Conservation (phyloP, 1,139 yeast genomes). For the Scheffersomyces segobiensis region DNA sequence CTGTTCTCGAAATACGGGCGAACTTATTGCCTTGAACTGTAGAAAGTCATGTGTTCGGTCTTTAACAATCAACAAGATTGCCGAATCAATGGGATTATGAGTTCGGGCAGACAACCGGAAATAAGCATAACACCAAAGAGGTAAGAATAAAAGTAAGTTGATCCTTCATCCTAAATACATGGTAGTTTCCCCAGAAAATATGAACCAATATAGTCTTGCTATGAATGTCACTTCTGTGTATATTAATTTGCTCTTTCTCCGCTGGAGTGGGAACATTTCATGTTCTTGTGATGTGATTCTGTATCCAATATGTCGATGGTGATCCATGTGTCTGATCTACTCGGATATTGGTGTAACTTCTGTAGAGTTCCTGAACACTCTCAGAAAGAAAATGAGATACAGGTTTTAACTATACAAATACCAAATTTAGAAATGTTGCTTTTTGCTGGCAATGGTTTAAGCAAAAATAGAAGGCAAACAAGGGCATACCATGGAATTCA, state of each 20-base stretch:
- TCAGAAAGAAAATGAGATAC: too few species aligned
- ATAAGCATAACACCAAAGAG: not conserved
- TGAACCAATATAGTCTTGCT: not conserved
- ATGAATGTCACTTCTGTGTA: too few species aligned
- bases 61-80: not conserved
- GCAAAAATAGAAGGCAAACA: too few species aligned
- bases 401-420: too few species aligned
- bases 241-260: too few species aligned
- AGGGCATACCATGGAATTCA: too few species aligned
- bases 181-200: not conserved
- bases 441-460: too few species aligned
- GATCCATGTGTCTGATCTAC: not conserved
- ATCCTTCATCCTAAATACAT: not conserved
- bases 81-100: not conserved
- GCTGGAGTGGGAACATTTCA: too few species aligned
- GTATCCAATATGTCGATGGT: not conserved
- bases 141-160: too few species aligned
- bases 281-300: not conserved
- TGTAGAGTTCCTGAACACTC: not conserved
- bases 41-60: not conserved
- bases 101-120: not conserved
- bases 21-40: not conserved
- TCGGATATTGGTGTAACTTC: not conserved
- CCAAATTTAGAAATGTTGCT: too few species aligned
- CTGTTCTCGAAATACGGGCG: not conserved